Evolutionary conservation across 257 asterid genomes (phyloP), one percentile per base, ranked within the genome.

Genomic region (Cinchona pubescens): DNA sequence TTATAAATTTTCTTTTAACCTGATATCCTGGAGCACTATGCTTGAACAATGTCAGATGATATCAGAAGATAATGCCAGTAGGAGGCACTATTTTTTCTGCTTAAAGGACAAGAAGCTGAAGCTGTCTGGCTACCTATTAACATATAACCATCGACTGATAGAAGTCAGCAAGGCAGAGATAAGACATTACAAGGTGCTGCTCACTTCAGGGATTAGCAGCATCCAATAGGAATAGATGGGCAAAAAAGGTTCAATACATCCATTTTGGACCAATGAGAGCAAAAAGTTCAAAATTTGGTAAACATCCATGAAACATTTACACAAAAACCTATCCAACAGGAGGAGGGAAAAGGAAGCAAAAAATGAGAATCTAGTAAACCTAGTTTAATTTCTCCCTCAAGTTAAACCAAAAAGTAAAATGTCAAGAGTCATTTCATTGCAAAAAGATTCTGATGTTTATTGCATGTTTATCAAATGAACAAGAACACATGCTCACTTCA

Each of bases 231-330:
- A 67, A 42, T 45, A 56, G 30, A 76, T 67, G 32, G 18, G 45
- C 34, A 35, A 53, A 71, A 23, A 10, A 14, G 45, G 10, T 19
- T 7, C 75, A 16, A 53, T 45, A 70, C 11, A 35, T 66, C 59
- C 74, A 51, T 29, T 56, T 58, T 29, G 23, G 48, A 69, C 48
- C 60, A 27, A 35, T 46, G 34, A 29, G 59, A 48, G 25, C 65
- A 55, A 32, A 34, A 12, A 16, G 51, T 38, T 49, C 5, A 72
- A 37, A 48, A 27, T 5, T 21, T 21, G 46, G 74, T 58, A 42
- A 78, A 66, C 40, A 66, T 78, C 78, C 78, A 69, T 25, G 58
- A 35, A 56, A 75, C 69, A 61, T 80, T 72, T 71, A 72, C 64
- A 53, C 21, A 73, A 40, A 53, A 29, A 62, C 37, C 71, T 38